Evolutionary conservation across 2,329 filamentous ascomycete species (phyloP).

Genomic region (Taxawa tesnikishii): DNA sequence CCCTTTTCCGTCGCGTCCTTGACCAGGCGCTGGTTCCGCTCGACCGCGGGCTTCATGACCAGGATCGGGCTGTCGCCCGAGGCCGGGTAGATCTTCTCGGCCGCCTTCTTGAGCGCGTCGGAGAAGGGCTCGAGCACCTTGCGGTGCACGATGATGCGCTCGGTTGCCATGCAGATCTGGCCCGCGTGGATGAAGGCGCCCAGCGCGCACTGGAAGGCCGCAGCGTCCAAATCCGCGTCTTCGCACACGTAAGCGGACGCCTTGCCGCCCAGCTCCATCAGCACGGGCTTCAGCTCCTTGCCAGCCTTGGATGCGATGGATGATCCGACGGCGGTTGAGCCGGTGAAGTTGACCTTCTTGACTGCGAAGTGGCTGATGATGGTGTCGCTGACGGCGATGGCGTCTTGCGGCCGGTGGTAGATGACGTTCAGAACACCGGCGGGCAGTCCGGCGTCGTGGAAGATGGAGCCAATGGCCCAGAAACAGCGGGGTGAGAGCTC

Average conservation of each 20-base stretch:
- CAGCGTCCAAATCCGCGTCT: constrained; percentile 25
- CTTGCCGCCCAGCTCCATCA: constrained; percentile 33
- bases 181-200: constrained; percentile 7
- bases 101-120: constrained; percentile 30
- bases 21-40: constrained; percentile 41
- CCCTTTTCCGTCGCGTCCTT: constrained; percentile 45
- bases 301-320: constrained; percentile 18
- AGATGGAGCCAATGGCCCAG: constrained; percentile 23
- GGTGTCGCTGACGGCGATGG: constrained; percentile 34
- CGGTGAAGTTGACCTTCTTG: constrained; percentile 23
- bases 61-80: constrained; percentile 26
- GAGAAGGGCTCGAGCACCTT: constrained; percentile 41
- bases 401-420: constrained; percentile 44
- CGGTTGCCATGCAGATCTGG: constrained; percentile 63
- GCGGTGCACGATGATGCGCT: constrained; percentile 54
- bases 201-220: constrained; percentile 8
- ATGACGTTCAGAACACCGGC: constrained; percentile 38
- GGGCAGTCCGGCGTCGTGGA: constrained; percentile 31
- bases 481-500: constrained; percentile 30
- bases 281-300: constrained; percentile 28
- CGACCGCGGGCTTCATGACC: constrained; percentile 28
- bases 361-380: constrained; percentile 25
- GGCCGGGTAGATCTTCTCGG: constrained; percentile 31
- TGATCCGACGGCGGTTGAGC: constrained; percentile 15
- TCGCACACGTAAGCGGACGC: constrained; percentile 28